Conservation (phyloP, 495 filamentous ascomycete species). For the Bathelium albidoporum region DNA sequence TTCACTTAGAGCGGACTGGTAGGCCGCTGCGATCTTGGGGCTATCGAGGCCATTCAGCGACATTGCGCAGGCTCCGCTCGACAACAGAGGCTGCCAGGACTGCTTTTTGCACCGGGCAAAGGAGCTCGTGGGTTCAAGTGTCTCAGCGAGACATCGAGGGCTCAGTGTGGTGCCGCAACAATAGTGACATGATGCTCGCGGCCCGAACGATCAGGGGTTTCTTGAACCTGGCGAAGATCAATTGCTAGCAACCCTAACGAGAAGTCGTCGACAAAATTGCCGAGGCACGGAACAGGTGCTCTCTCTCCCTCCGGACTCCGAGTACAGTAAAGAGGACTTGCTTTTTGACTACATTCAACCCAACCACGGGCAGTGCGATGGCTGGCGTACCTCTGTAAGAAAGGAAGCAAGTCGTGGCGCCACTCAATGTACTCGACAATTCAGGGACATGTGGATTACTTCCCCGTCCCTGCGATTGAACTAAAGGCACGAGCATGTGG, state of each 20-base stretch:
- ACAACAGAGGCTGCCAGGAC: background rate
- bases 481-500: background rate
- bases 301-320: too few relatives aligned
- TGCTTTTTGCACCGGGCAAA: background rate
- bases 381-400: too few relatives aligned
- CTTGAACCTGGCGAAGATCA: background rate
- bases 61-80: conserved; percentile 41
- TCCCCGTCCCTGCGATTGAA: background rate
- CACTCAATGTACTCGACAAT: too few relatives aligned
- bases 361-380: too few relatives aligned
- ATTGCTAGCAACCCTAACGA: background rate
- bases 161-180: background rate
- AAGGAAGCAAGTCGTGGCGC: too few relatives aligned
- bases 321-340: too few relatives aligned
- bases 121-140: background rate
- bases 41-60: conserved; percentile 95
- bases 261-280: too few relatives aligned
- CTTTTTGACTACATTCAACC: too few relatives aligned
- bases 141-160: background rate
- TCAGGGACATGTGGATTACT: background rate
- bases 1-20: conserved; percentile 68
- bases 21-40: conserved; percentile 68
- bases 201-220: background rate
- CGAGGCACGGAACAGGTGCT: too few relatives aligned
- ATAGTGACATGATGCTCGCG: background rate